Evolutionary conservation across 1,139 yeast species (phyloP).

Genomic region (Spathaspora sp.): DNA sequence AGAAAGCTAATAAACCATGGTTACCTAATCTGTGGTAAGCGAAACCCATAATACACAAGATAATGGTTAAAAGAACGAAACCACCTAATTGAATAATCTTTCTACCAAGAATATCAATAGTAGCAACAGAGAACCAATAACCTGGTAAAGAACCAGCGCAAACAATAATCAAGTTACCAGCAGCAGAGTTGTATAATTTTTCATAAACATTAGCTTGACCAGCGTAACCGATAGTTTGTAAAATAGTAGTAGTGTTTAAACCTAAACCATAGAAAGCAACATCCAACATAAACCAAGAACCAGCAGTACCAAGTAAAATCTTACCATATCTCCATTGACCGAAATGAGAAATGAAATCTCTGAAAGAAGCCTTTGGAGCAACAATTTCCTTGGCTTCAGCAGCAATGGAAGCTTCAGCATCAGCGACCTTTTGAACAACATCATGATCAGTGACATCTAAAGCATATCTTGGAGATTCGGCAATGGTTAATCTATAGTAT

Average conservation of each 20-base stretch:
- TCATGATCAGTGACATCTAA: conserved; percentile 67
- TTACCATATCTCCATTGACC: conserved; percentile 87
- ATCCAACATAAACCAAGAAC: conserved; percentile 95
- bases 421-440: conserved; percentile 59
- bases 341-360: conserved; percentile 70
- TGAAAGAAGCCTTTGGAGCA: conserved; percentile 59
- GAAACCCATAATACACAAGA: conserved; percentile 76
- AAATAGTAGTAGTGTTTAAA: conserved; percentile 74
- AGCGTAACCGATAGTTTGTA: conserved; percentile 83
- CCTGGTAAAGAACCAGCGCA: conserved; percentile 95
- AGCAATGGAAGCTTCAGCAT: conserved; percentile 51
- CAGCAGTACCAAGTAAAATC: conserved; percentile 89
- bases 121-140: conserved; percentile 79
- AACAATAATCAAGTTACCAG: conserved; percentile 84
- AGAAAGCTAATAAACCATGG: conserved; percentile 70
- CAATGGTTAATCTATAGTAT: conserved; percentile 88
- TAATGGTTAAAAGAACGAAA: conserved; percentile 63
- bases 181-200: conserved; percentile 70
- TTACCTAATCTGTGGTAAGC: conserved; percentile 64
- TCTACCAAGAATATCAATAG: conserved; percentile 78
- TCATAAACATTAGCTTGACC: conserved; percentile 65
- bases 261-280: conserved; percentile 92
- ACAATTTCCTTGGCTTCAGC: conserved; percentile 44
- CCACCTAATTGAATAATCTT: conserved; percentile 77
- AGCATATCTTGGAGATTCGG: conserved; percentile 89